Conservation (phyloP, 371 early-diverging fungal species). For the Lichtheimia corymbifera region DNA sequence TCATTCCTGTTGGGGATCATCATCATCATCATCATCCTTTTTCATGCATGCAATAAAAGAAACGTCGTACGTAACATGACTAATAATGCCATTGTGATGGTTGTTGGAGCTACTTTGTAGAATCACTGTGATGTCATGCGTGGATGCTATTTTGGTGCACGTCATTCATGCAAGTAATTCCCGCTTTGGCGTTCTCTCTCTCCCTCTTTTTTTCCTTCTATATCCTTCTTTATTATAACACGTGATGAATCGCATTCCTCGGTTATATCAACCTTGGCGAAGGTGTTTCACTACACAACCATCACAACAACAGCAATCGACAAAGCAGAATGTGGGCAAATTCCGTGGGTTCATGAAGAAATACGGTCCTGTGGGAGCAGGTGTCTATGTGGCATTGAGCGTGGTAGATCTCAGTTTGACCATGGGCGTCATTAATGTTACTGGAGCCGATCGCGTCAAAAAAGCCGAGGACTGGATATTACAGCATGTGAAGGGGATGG, state of each 20-base stretch:
- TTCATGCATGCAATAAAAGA: no score
- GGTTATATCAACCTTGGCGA: background rate
- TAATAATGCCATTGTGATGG: no score
- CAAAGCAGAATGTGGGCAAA: constrained; percentile 8
- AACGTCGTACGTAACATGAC: no score
- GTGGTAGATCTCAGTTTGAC: constrained; percentile 34
- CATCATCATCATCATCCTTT: no score
- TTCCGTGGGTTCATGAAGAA: constrained; percentile 31
- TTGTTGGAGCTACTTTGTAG: no score
- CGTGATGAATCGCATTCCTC: background rate
- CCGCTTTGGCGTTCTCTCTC: background rate
- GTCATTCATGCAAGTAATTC: background rate
- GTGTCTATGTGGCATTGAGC: constrained; percentile 29
- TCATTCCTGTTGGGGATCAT: no score
- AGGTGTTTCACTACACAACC: background rate
- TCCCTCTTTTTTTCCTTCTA: background rate
- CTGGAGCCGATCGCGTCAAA: constrained; percentile 31
- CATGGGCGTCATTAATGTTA: constrained; percentile 28
- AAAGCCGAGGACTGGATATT: constrained; percentile 27
- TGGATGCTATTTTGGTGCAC: no score
- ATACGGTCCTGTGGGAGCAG: constrained; percentile 35
- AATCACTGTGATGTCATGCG: no score
- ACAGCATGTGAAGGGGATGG: constrained; percentile 16
- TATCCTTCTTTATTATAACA: background rate
- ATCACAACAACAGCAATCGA: background rate